Base-by-base conservation (phyloP, 148 eudicot genomes). In the Simmondsia chinensis region DNA sequence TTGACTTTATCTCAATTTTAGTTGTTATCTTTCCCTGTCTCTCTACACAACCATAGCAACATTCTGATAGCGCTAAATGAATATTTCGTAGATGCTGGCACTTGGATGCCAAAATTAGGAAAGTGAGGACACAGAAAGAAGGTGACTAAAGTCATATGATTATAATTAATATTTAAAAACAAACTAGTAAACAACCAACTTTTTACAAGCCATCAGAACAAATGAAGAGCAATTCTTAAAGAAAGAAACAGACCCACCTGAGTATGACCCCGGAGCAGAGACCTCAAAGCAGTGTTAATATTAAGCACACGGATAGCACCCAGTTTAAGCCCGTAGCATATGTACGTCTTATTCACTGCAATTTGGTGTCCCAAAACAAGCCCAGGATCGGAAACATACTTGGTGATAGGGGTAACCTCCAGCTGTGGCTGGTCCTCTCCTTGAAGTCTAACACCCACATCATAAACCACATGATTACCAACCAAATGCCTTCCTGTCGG, bases 371-470 rank as follows among this genome's bases (percentile, higher is more conserved):
- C 99, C 43, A 93, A 52, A 16, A 86, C 75, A 6, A 93, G 73
- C 2, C 81, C 94, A 16, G 99, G 96, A 56, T 93, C 99, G 1
- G 96, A 86, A 0, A 61, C 71, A 53, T 93, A 93, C 71, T 93
- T 93, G 0, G 99, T 93, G 32, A 93, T 93, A 3, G 99, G 96
- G 38, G 96, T 86, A 24, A 93, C 99, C 57, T 86, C 99, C 27
- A 93, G 73, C 57, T 93, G 96, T 3, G 99, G 99, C 70, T 86
- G 99, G 63, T 79, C 79, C 64, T 93, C 99, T 1, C 96, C 94
- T 7, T 60, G 73, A 59, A 82, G 54, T 60, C 94, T 75, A 33
- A 67, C 80, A 56, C 80, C 80, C 12, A 93, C 73, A 61, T 93
- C 96, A 11, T 91, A 91, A n/a, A 61, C 60, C 32, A 67, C 61